These are phyloP conservation scores for Pleodorina starrii DNA, from an alignment of 139 green algal genomes.

Conservation along the genomic window DNA sequence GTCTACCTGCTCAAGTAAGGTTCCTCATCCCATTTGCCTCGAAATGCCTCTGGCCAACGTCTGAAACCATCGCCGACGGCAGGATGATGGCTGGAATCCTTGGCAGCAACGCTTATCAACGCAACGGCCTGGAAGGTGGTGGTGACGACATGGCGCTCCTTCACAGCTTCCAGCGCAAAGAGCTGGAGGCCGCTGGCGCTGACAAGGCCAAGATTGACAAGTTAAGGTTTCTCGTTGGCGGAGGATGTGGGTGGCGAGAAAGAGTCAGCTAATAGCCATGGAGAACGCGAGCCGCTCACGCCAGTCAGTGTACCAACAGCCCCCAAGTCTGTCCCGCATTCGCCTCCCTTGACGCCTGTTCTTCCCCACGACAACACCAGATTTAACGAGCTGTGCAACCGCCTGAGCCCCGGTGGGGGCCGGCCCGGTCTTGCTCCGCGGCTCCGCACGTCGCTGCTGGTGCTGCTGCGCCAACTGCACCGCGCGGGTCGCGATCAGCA, in stretches of 20 bases:
- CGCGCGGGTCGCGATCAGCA: not conserved
- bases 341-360: no score
- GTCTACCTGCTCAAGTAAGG: not conserved
- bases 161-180: not conserved
- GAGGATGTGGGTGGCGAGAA: no score
- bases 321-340: no score
- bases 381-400: not conserved
- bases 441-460: slow-evolving; percentile 17
- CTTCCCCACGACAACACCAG: not conserved
- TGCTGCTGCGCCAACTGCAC: slow-evolving; percentile 17
- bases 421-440: not conserved
- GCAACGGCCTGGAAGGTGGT: not conserved
- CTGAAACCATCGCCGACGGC: not conserved
- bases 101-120: not conserved
- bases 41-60: not conserved
- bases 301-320: no score
- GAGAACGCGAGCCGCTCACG: no score
- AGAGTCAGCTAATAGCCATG: no score
- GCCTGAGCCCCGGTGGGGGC: not conserved
- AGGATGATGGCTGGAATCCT: slow-evolving; percentile 8
- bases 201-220: slow-evolving; percentile 17
- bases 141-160: slow-evolving; percentile 25
- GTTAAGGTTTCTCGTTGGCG: not conserved
- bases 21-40: not conserved
- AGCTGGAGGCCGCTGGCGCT: slow-evolving; percentile 14